A percentile compares a stretch with the other conserved stretches of the same genome.
These are phyloP conservation scores for Penicillium simplicissimum DNA, from an alignment of 495 filamentous ascomycete genomes.

Conservation along the genomic window DNA sequence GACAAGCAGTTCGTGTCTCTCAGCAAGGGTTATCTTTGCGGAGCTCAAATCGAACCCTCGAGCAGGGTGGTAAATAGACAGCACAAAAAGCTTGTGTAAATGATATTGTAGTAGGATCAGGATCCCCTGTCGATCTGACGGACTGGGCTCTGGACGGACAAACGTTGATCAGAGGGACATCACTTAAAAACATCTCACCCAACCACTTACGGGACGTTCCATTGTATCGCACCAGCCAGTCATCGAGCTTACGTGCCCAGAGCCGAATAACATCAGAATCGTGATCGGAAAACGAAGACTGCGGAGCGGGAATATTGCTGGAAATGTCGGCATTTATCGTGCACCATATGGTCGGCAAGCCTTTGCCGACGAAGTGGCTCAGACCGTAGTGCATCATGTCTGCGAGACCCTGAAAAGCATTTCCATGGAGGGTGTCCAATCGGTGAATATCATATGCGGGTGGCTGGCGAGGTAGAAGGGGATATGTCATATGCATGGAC, in stretches of 20 bases:
- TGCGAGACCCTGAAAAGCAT: conserved; percentile 38
- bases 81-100: conserved; percentile 43
- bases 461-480: conserved; percentile 38
- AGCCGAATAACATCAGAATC: conserved; percentile 39
- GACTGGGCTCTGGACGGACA: conserved; percentile 26
- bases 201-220: conserved; percentile 32
- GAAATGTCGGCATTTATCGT: conserved; percentile 30
- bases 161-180: neutral
- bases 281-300: conserved; percentile 33
- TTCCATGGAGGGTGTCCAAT: conserved; percentile 28
- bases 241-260: conserved; percentile 40
- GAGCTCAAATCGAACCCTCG: conserved; percentile 45
- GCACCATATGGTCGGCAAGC: conserved; percentile 43
- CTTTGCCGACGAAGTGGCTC: conserved; percentile 42
- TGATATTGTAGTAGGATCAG: conserved; percentile 43
- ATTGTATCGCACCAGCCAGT: conserved; percentile 44
- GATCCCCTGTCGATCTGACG: conserved; percentile 40
- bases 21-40: conserved; percentile 35
- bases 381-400: conserved; percentile 46
- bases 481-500: conserved; percentile 45
- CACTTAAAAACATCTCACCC: neutral
- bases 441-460: conserved; percentile 29
- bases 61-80: conserved; percentile 48
- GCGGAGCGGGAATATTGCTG: conserved; percentile 12
- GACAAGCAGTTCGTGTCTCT: conserved; percentile 40